Evolutionary conservation across 257 asterid species (phyloP), one percentile per base, ranked within the genome.

Genomic region (Plectranthus barbatus): DNA sequence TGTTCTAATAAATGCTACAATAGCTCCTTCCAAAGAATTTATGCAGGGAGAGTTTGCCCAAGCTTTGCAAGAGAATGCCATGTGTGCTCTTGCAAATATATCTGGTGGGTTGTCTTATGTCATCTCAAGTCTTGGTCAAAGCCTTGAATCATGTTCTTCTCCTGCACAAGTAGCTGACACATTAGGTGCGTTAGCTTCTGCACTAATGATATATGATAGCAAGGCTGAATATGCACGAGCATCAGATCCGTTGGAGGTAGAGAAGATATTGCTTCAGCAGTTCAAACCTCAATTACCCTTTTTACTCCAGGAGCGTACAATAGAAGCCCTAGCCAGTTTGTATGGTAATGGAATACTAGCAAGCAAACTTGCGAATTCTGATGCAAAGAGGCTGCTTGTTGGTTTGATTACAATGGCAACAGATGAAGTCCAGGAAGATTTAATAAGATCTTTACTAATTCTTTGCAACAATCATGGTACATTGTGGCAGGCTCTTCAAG

Each of bases 1-100:
- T 67, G 84, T 84, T 73, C 71, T 93, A 49, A 93, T 93, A 69
- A 93, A 93, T 77, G 99, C 96, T 53, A 93, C 99, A 26, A 93
- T 93, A 73, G 99, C 99, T 60, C 99, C 99, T 73, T 93, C 99
- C 29, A 93, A 93, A 75, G 99, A 93, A 77, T 93, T 85, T 79
- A 93, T 93, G 99, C 97, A 93, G 76, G 97, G 99, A 33, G 99
- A 93, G 73, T 80, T 80, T 55, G 99, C 99, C 62, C 99, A 93
- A 79, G 97, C 97, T 62, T 83, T 93, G 91, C 99, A 93, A 80
- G 99, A 90, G 87, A 84, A 90, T 62, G 97, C 99, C 1, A 93
- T 93, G 99, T 93, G 95, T 49, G 97, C 99, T 46, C 97, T 93
- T 74, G 99, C 99, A 4, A 93, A 93, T 76, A 93, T 93, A 77